phyloP scores from a whole-genome alignment of 768 basidiomycete genomes.

The Lactarius tabidus region DNA sequence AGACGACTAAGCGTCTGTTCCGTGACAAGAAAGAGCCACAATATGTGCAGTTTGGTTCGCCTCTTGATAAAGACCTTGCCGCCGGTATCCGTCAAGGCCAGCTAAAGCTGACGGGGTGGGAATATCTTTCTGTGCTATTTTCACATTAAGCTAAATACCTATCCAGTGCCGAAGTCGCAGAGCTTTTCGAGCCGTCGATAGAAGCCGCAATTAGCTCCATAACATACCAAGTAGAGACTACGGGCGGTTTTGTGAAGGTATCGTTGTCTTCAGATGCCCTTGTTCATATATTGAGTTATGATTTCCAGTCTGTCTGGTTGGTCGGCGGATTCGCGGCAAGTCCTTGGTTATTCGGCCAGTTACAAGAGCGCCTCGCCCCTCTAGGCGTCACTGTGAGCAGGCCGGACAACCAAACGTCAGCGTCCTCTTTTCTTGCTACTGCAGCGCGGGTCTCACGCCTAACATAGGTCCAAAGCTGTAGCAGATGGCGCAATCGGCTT shows the following conservation, averaged over 20 bases:
- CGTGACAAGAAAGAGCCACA: constrained; percentile 63
- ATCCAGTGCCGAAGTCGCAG: constrained; percentile 50
- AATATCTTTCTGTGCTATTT: neutral
- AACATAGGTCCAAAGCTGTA: constrained; percentile 70
- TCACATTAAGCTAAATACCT: neutral
- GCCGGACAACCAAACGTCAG: constrained; percentile 77
- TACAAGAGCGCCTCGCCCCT: constrained; percentile 61
- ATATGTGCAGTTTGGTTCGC: constrained; percentile 73
- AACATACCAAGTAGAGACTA: constrained; percentile 64
- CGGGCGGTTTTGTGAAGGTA: constrained; percentile 64
- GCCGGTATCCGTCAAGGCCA: constrained; percentile 71
- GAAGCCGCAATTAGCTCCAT: constrained; percentile 69
- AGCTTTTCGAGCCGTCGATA: constrained; percentile 75
- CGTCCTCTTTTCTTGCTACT: constrained; percentile 12
- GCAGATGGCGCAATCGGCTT: constrained; percentile 83
- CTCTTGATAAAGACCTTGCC: constrained; percentile 65
- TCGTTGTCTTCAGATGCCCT: constrained; percentile 4
- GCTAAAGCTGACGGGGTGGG: constrained; percentile 66
- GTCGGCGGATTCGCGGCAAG: constrained; percentile 84
- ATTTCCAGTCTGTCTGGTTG: constrained; percentile 65
- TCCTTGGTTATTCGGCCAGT: constrained; percentile 72
- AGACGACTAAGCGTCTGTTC: constrained; percentile 78
- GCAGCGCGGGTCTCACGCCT: constrained; percentile 6
- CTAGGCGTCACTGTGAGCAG: constrained; percentile 60
- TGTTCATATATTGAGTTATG: neutral